Base-by-base conservation (phyloP, 2,329 filamentous ascomycete species). In the Gaeumannomyces tritici region DNA sequence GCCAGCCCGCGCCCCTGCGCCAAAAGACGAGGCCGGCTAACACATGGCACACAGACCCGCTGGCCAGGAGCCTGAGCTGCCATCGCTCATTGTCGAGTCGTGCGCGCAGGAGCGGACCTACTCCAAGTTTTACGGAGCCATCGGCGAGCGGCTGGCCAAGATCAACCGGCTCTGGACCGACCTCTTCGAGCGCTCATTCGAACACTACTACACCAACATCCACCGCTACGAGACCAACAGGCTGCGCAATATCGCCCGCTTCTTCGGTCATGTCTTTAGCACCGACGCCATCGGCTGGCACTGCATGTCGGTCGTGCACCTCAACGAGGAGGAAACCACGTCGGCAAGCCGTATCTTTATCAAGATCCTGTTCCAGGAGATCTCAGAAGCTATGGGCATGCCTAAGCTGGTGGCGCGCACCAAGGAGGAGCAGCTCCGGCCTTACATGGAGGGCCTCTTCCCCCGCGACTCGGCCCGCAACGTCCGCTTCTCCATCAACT, bases 401-500 rank as follows among this genome's bases (percentile, higher is more conserved):
- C 81, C 87, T 58, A 90, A 89, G 70, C 77, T 99, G 61, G 87
- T 89, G 68, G 83, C 87, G 57, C 85, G 90, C 24, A 82, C 97
- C 75, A 85, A 82, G 67, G 92, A 96, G 68, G 89, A 95, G 56
- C 83, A 86, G 60, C 80, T 98, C 54, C 87, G 88, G 64, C 86
- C 91, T 60, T 89, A 85, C 72, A 85, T 97, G 64, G 85, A 88
- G 54, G 93, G 93, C 33, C 79, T 99, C 56, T 98, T 99, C 80
- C 95, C 95, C 0, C 88, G 81, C 64, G 93, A 98, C 73, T 91
- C 92, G 70, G 86, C 92, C 28, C 88, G 90, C 71, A 95, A 97
- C 75, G 92, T 93, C 54, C 87, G 93, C 62, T 99, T 99, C 80
- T 91, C 93, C 60, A 96, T 99, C 86, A 99, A 99, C 77, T 99